Conservation (phyloP, 257 asterid genomes). For the Gentiana straminea region DNA sequence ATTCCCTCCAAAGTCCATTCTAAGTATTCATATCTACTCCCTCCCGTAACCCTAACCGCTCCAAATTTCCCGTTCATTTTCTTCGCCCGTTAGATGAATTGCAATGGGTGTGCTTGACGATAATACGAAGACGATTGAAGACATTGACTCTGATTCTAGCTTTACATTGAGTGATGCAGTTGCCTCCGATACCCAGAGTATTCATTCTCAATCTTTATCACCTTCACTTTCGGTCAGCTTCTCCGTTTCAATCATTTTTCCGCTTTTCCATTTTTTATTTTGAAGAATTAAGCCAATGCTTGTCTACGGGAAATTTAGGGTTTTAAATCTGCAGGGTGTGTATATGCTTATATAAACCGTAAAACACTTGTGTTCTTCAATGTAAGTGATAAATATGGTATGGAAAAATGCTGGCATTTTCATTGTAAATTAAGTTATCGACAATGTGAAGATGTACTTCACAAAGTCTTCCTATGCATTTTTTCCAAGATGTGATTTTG, state of each 20-base stretch:
- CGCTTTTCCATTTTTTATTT: not conserved
- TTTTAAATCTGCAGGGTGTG: not conserved
- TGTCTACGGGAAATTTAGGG: not conserved
- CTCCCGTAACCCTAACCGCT: too few species aligned
- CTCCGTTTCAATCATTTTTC: not conserved
- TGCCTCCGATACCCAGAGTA: conserved; percentile 29
- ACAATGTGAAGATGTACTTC: too few species aligned
- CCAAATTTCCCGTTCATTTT: not conserved
- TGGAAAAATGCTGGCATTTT: not conserved
- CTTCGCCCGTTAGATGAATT: conserved; percentile 25
- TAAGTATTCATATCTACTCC: too few species aligned
- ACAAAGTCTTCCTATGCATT: too few species aligned
- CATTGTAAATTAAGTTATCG: too few species aligned
- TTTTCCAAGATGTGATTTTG: too few species aligned
- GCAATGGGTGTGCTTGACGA: conserved; percentile 26
- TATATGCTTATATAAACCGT: too few species aligned
- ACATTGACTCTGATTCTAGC: conserved; percentile 13
- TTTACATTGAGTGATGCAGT: conserved; percentile 10
- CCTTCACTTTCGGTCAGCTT: conserved; percentile 19
- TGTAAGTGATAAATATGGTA: too few species aligned
- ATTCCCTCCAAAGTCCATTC: too few species aligned
- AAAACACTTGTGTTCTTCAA: too few species aligned
- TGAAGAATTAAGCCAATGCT: not conserved
- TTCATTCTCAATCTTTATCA: conserved; percentile 31
- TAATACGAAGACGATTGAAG: conserved; percentile 7